phyloP scores from a whole-genome alignment of 2,329 filamentous ascomycete genomes.

The Diaporthe aspalathi region DNA sequence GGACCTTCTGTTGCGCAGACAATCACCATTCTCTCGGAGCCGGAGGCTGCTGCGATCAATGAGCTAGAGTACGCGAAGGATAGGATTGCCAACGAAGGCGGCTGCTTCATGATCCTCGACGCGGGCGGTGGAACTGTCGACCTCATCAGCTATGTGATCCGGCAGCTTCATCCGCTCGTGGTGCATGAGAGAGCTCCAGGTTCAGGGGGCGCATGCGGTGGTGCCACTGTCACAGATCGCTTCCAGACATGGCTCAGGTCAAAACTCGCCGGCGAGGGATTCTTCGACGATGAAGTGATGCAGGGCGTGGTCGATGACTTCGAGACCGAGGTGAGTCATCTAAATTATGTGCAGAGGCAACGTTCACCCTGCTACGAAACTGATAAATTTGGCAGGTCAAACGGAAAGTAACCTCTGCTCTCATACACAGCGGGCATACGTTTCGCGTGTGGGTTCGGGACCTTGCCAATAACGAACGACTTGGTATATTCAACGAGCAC shows the following conservation, averaged over 20 bases:
- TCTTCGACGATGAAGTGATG: slow-evolving; percentile 55
- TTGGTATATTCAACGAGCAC: slow-evolving; percentile 52
- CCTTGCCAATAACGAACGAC: slow-evolving; percentile 50
- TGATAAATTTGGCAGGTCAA: not conserved
- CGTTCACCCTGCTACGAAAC: not conserved
- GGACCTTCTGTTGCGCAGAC: slow-evolving; percentile 46
- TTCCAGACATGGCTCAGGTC: slow-evolving; percentile 58
- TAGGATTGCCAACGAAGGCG: slow-evolving; percentile 55
- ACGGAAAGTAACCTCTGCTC: not conserved
- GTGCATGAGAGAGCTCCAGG: slow-evolving; percentile 62
- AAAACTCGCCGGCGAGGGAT: slow-evolving; percentile 56
- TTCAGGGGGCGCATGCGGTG: slow-evolving; percentile 62
- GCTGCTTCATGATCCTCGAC: slow-evolving; percentile 65
- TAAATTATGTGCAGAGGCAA: no score
- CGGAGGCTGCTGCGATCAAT: slow-evolving; percentile 64
- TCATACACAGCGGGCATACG: slow-evolving; percentile 38
- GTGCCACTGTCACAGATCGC: slow-evolving; percentile 60
- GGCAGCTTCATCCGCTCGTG: slow-evolving; percentile 55
- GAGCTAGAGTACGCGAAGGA: slow-evolving; percentile 57
- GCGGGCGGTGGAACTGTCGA: slow-evolving; percentile 67
- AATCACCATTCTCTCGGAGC: slow-evolving; percentile 62
- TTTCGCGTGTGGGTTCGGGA: slow-evolving; percentile 52
- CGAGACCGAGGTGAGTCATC: not conserved
- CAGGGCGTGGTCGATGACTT: slow-evolving; percentile 52
- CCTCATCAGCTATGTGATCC: slow-evolving; percentile 64